Evolutionary conservation across 495 filamentous ascomycete genomes (phyloP), one percentile per base, ranked within the genome.

Genomic region (Entonaema liquescens): DNA sequence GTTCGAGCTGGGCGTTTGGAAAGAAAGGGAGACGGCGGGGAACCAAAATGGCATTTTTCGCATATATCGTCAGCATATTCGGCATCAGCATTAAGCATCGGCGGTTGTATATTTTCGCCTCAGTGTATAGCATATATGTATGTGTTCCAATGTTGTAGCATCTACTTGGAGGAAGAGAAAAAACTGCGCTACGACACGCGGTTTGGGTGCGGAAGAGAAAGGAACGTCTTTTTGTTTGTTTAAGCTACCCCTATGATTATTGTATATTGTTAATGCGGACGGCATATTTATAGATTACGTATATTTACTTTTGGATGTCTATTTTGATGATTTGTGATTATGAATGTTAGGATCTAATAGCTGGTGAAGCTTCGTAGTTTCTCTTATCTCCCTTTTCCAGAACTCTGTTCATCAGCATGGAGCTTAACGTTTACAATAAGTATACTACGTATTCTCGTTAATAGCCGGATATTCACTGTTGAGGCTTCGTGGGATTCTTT

Each of bases 221-320:
- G 17, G 21, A 1, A 23, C 1, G 42, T 8, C 8, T 29, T 12
- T 62, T 54, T 35, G 26, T 63, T 12, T 29, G 11, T 19, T 33
- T 23, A 35, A 47, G 42, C 42, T 23, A 11, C 13, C n/a, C 19
- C n/a, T 55, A 31, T 55, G 28, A 56, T 56, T 57, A 40, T 40
- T 68, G 65, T 68, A 62, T 68, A 68, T 68, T 68, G 65, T 62
- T 68, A 68, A 68, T 68, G 65, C 56, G 28, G 56, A 62, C 29
- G 28, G 42, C 54, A 59, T 57, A 36, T 57, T 25, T 57, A 53
- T 42, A 42, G 12, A 42, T 29, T 53, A 53, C 49, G 12, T 53
- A 52, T 26, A 17, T 42, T n/a, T 17, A 53, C 7, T 1, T 6
- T 29, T 8, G 23, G 13, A 25, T 7, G 28, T 13, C 17, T 53